Evolutionary conservation across 768 basidiomycete species (phyloP), one percentile per base, ranked within the genome.

Genomic region (Boletus sensibilis): DNA sequence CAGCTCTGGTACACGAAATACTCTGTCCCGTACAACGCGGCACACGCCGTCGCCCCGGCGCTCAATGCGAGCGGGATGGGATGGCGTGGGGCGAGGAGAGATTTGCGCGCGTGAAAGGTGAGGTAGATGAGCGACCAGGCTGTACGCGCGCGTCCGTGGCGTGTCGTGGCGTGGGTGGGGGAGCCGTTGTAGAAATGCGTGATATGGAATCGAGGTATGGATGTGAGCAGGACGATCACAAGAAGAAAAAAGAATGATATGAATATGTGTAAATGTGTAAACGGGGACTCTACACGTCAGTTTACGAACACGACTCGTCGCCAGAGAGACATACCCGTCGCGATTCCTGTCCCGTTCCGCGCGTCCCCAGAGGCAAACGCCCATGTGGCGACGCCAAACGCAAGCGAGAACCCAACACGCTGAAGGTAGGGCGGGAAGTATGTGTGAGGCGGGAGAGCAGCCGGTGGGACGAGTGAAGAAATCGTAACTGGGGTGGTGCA

Each of bases 91-190:
- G 66, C 55, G 13, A 52, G 67, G 3, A 72, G 38, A 1, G 77
- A 73, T 34, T 60, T 67, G n/a, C 74, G 64, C 3, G 69, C 57
- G 46, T 78, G 76, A 35, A 79, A 53, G 20, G 77, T 63, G 34
- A 79, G 71, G 55, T 79, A 79, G 34, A 74, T 79, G 44, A 79
- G 61, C n/a, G 77, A 76, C 77, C 77, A 79, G 8, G 78, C 78
- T 77, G 43, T 31, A 40, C 34, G 13, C 10, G 10, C 14, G n/a
- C 34, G 11, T 20, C n/a, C 13, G 31, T 21, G 45, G 14, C 14
- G 16, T 21, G 45, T 14, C 14, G 45, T 16, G 14, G 2, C 41
- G 23, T 5, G n/a, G 2, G 10, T 7, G 21, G 6, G 16, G 16
- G 16, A 23, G 7, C 7, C 16, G 21, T 6, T 10, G 45, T 33